These are phyloP conservation scores for Neurospora sp. DNA, from an alignment of 2,329 filamentous ascomycete species.

Conservation along the genomic window DNA sequence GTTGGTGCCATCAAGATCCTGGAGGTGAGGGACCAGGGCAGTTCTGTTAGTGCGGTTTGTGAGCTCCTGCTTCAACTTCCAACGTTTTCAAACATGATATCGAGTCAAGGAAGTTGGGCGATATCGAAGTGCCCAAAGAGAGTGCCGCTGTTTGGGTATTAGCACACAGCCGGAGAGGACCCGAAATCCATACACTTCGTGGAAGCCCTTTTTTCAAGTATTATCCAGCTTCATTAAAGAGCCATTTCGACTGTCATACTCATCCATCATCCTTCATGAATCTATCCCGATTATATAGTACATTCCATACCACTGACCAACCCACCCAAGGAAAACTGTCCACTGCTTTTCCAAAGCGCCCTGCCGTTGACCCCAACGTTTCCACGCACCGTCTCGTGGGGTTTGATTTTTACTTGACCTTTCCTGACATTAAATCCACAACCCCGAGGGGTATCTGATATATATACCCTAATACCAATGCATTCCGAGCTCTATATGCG, in stretches of 20 bases:
- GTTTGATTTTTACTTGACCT: neutral
- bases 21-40: neutral
- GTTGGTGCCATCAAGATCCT: neutral
- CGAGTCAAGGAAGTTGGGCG: neutral
- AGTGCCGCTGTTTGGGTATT: neutral
- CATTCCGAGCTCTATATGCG: neutral
- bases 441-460: neutral
- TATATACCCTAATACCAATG: neutral
- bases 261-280: neutral
- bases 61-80: neutral
- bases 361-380: neutral
- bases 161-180: neutral
- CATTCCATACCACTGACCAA: neutral
- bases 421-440: neutral
- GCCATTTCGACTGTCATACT: neutral
- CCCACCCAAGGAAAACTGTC: neutral
- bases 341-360: neutral
- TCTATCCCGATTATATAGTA: neutral
- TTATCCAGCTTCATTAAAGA: neutral
- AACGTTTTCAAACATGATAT: neutral
- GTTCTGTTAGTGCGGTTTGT: neutral
- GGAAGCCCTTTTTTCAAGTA: neutral
- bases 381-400: neutral
- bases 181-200: neutral
- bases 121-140: neutral